phyloP scores from a whole-genome alignment of 2,329 filamentous ascomycete species.

The Alternaria gansuensis region DNA sequence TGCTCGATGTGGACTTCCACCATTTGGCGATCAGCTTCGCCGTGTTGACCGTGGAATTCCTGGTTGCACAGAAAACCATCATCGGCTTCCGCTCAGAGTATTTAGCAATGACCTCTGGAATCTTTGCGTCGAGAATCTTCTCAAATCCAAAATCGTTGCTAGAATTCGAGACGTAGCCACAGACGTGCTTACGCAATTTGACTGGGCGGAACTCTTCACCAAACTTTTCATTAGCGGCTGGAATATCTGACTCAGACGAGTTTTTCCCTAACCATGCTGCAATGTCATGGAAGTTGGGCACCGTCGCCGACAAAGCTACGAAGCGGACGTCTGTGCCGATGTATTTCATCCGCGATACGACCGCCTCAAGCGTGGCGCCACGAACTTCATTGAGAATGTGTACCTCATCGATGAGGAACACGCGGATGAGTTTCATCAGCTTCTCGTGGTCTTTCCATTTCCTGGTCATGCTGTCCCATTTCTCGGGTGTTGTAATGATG shows the following conservation, averaged over 20 bases:
- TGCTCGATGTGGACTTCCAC: slow-evolving; percentile 64
- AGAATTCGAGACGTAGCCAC: slow-evolving; percentile 68
- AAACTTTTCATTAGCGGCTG: slow-evolving; percentile 74
- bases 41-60: slow-evolving; percentile 73
- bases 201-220: slow-evolving; percentile 84
- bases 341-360: slow-evolving; percentile 88
- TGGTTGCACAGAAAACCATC: slow-evolving; percentile 83
- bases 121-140: slow-evolving; percentile 69
- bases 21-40: slow-evolving; percentile 72
- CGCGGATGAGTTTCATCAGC: slow-evolving; percentile 76
- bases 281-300: slow-evolving; percentile 83
- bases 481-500: slow-evolving; percentile 88
- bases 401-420: slow-evolving; percentile 88
- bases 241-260: slow-evolving; percentile 65
- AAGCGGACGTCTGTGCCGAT: slow-evolving; percentile 79
- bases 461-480: slow-evolving; percentile 89
- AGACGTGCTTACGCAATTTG: slow-evolving; percentile 76
- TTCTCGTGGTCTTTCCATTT: slow-evolving; percentile 84
- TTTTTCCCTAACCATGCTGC: slow-evolving; percentile 79
- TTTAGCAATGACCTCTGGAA: slow-evolving; percentile 71
- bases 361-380: slow-evolving; percentile 81
- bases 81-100: slow-evolving; percentile 77
- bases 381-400: slow-evolving; percentile 83
- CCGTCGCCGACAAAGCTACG: slow-evolving; percentile 81
- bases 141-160: slow-evolving; percentile 82